Evolutionary conservation across 352 stramenopile species (phyloP).

Genomic region (Pythium monospermum): DNA sequence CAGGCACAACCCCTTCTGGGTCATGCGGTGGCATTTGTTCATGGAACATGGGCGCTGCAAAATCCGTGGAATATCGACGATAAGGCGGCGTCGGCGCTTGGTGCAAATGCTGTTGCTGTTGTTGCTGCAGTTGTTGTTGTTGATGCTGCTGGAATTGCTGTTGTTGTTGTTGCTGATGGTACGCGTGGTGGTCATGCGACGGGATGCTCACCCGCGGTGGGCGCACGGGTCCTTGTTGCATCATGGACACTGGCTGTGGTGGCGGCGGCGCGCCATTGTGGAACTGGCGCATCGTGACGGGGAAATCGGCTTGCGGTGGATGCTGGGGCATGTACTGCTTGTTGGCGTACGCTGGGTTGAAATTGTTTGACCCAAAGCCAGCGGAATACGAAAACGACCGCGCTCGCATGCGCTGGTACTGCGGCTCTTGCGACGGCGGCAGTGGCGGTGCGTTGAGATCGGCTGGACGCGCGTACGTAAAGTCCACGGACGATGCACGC

Average conservation of each 20-base stretch:
- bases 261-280: slow-evolving; percentile 31
- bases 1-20: no score
- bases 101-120: slow-evolving; percentile 13
- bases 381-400: slow-evolving; percentile 76
- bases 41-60: slow-evolving; percentile 50
- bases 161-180: slow-evolving; percentile 62
- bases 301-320: slow-evolving; percentile 44
- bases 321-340: slow-evolving; percentile 39
- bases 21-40: slow-evolving; percentile 46
- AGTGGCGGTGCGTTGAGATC: slow-evolving; percentile 64
- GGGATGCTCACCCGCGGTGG: slow-evolving; percentile 68
- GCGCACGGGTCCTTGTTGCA: slow-evolving; percentile 27
- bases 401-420: slow-evolving; percentile 59
- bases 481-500: slow-evolving; percentile 71
- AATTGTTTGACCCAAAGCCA: slow-evolving; percentile 45
- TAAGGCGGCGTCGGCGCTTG: slow-evolving; percentile 38
- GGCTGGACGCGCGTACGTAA: slow-evolving; percentile 44
- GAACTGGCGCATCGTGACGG: slow-evolving; percentile 51
- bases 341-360: slow-evolving; percentile 40
- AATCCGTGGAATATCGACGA: slow-evolving; percentile 73
- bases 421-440: slow-evolving; percentile 50
- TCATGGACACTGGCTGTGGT: slow-evolving; percentile 28
- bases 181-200: slow-evolving; percentile 41
- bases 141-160: slow-evolving; percentile 5
- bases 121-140: not conserved